Evolutionary conservation across 75 land plant species (phyloP).

Genomic region (Pseudotsuga menziesii): DNA sequence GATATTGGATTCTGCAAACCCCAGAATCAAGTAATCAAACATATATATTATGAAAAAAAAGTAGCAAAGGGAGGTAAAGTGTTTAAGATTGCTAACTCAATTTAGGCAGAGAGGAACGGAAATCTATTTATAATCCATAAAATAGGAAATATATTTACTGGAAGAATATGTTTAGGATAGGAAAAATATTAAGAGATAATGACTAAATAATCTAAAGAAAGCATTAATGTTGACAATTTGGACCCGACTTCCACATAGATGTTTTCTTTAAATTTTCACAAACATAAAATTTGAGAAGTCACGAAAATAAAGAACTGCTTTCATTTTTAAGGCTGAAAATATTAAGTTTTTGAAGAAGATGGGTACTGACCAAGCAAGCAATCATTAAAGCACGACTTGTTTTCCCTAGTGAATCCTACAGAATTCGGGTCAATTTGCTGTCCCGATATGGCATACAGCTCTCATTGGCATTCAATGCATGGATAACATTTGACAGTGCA

Average conservation of each 20-base stretch:
- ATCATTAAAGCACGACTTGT: constrained; percentile 80
- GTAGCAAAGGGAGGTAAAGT: background rate
- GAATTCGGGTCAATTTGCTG: constrained; percentile 88
- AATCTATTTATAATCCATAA: background rate
- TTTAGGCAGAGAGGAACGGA: background rate
- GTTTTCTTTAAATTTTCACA: background rate
- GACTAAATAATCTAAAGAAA: background rate
- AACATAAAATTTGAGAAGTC: background rate
- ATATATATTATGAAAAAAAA: background rate
- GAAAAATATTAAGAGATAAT: background rate
- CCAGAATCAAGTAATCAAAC: background rate
- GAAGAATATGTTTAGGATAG: background rate
- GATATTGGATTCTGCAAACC: constrained; percentile 72
- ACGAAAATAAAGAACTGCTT: background rate
- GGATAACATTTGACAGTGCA: constrained; percentile 89
- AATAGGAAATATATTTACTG: background rate
- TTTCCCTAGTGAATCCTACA: constrained; percentile 95
- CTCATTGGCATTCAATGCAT: constrained; percentile 78
- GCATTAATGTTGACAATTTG: background rate
- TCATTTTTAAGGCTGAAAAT: background rate
- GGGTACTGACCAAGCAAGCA: constrained; percentile 71
- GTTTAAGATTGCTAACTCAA: background rate
- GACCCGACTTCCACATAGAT: background rate
- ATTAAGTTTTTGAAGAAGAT: background rate
- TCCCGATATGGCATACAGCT: constrained; percentile 79